These are phyloP conservation scores for Pseudoturritis turrita DNA, from an alignment of 345 rosid genomes.

Conservation along the genomic window DNA sequence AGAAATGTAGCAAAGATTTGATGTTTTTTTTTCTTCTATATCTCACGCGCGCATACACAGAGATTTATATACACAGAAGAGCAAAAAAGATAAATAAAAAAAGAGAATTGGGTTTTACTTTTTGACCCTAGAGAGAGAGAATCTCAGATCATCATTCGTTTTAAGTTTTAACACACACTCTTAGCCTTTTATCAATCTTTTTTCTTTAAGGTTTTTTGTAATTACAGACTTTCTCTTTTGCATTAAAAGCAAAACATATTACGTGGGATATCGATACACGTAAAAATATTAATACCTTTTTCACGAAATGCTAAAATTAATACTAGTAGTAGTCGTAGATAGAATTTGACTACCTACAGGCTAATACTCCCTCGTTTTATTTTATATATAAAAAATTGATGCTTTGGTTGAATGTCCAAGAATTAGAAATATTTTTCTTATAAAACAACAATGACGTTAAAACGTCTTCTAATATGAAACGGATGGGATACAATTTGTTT, in stretches of 20 bases:
- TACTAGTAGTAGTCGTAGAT: not conserved
- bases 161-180: not conserved
- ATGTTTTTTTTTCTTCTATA: not conserved
- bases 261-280: constrained; percentile 45
- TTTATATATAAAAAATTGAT: not conserved
- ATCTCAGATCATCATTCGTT: constrained; percentile 19
- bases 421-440: no score
- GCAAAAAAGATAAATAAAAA: constrained; percentile 21
- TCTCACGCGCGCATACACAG: constrained; percentile 13
- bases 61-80: not conserved
- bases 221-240: constrained; percentile 27
- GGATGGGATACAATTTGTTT: no score
- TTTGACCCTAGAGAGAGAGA: constrained; percentile 32
- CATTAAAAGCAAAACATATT: constrained; percentile 54
- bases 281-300: not conserved
- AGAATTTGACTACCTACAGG: no score
- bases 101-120: constrained; percentile 11
- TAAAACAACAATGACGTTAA: no score
- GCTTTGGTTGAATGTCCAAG: not conserved
- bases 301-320: not conserved
- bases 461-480: no score
- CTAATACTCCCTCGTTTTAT: not conserved
- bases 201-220: constrained; percentile 28
- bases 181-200: constrained; percentile 35
- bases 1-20: constrained; percentile 35